A percentile compares a stretch with the other conserved stretches of the same genome.
Conservation (phyloP, 164 flowering plant species). For the Nymphaea colorata region DNA sequence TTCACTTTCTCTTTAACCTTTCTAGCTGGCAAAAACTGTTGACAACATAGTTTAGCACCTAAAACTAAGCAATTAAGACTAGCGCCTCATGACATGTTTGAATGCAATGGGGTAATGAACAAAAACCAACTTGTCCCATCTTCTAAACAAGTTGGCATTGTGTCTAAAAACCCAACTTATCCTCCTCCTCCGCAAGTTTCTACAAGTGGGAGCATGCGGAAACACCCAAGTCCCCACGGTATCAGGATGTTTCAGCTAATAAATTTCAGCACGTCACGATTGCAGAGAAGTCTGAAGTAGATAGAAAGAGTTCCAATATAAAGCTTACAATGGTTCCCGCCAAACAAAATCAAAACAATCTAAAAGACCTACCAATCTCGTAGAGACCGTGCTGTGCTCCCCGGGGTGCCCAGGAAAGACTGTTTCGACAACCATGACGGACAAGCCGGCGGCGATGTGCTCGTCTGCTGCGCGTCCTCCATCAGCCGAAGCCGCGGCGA, state of each 20-base stretch:
- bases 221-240: too few species aligned
- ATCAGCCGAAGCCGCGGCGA: constrained; percentile 80
- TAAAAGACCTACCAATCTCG: constrained; percentile 55
- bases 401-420: constrained; percentile 60
- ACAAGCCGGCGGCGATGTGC: constrained; percentile 41
- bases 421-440: constrained; percentile 82
- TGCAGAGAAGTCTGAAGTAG: background rate
- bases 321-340: too few species aligned
- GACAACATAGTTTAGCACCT: background rate
- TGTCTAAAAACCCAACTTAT: too few species aligned
- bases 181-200: too few species aligned
- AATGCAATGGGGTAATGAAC: too few species aligned
- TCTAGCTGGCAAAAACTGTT: constrained; percentile 67
- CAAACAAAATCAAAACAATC: background rate
- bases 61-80: too few species aligned
- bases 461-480: constrained; percentile 75
- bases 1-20: constrained; percentile 74
- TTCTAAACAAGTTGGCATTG: too few species aligned
- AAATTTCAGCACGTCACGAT: too few species aligned
- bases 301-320: background rate
- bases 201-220: too few species aligned
- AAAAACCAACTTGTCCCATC: too few species aligned
- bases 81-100: too few species aligned
- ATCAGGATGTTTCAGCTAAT: too few species aligned
- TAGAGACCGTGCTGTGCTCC: constrained; percentile 60